Conservation (phyloP, 495 filamentous ascomycete species). For the Xylaria venustula region DNA sequence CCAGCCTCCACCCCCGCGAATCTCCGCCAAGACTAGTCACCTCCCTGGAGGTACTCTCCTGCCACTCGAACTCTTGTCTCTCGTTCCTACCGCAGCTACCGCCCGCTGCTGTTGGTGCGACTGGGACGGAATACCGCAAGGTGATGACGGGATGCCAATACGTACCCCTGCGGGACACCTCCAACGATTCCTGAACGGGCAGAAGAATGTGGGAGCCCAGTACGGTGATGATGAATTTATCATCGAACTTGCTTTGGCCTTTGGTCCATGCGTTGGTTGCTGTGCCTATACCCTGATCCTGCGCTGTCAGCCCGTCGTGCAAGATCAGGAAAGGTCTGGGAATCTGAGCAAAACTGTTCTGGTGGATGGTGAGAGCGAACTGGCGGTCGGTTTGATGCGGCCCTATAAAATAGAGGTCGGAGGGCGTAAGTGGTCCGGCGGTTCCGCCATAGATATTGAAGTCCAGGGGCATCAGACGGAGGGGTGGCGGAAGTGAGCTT, state of each 20-base stretch:
- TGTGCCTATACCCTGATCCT: background rate
- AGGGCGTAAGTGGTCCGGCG: background rate
- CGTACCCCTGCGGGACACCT: background rate
- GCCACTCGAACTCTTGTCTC: background rate
- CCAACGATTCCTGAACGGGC: background rate
- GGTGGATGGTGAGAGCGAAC: slow-evolving; percentile 4
- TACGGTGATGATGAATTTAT: background rate
- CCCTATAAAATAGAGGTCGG: slow-evolving; percentile 6
- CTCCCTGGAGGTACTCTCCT: slow-evolving; percentile 4
- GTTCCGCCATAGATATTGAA: background rate
- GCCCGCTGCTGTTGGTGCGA: background rate
- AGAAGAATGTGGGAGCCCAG: background rate
- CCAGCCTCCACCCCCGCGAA: slow-evolving; percentile 4
- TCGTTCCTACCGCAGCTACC: background rate
- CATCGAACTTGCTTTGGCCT: background rate
- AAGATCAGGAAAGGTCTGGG: slow-evolving; percentile 1
- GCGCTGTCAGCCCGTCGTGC: slow-evolving; percentile 1
- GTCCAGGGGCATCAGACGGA: slow-evolving; percentile 1
- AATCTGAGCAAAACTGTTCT: background rate
- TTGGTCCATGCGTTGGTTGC: slow-evolving; percentile 2
- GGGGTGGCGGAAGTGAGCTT: no score
- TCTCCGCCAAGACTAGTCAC: slow-evolving; percentile 1
- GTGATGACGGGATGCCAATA: background rate
- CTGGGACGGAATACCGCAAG: background rate
- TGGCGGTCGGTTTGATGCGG: slow-evolving; percentile 2